Percentiles rank a stretch among this genome's conserved stretches.
phyloP scores from a whole-genome alignment of 2,329 filamentous ascomycete species.

The Macrophomina phaseolina region DNA sequence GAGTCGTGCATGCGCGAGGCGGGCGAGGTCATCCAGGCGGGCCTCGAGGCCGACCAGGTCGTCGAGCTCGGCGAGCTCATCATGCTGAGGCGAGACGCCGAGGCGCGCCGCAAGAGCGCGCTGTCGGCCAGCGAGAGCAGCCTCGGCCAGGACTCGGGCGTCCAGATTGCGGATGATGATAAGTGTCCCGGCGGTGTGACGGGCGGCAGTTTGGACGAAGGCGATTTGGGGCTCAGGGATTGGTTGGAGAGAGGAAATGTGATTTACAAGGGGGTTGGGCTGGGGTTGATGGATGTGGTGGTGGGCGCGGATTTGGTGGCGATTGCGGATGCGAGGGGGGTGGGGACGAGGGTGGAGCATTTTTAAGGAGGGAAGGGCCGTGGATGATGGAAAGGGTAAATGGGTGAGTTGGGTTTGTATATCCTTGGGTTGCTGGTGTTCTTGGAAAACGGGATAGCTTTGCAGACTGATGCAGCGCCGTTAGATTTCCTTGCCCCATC shows the following conservation, averaged over 20 bases:
- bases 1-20: constrained; percentile 82
- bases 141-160: constrained; percentile 34
- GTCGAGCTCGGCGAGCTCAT: constrained; percentile 86
- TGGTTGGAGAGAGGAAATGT: constrained; percentile 70
- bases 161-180: constrained; percentile 34
- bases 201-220: constrained; percentile 40
- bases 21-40: constrained; percentile 83
- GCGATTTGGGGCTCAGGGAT: constrained; percentile 53
- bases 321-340: constrained; percentile 59
- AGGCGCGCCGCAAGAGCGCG: constrained; percentile 37
- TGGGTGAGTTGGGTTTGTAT: no score
- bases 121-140: constrained; percentile 29
- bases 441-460: no score
- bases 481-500: no score
- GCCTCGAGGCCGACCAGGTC: constrained; percentile 73
- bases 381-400: no score
- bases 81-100: constrained; percentile 64
- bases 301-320: constrained; percentile 64
- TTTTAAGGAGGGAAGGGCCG: constrained; percentile 39
- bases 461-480: no score
- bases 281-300: constrained; percentile 72
- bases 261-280: constrained; percentile 72
- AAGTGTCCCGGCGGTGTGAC: constrained; percentile 33
- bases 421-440: no score
- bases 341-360: constrained; percentile 61